Conservation (phyloP, 2,329 filamentous ascomycete species). For the Xylaria sp. region DNA sequence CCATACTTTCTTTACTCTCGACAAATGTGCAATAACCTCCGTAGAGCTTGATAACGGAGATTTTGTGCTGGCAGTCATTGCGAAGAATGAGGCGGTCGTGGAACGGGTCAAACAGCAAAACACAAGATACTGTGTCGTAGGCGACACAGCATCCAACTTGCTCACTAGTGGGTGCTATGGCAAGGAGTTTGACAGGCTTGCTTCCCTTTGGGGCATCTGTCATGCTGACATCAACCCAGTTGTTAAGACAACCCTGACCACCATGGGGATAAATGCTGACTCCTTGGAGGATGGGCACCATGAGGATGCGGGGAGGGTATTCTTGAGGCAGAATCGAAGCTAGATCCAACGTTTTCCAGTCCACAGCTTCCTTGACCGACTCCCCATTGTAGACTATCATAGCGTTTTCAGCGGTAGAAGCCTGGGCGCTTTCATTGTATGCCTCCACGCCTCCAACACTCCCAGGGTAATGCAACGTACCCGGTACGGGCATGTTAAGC, state of each 20-base stretch:
- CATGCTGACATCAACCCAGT: conserved; percentile 11
- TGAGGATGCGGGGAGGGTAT: conserved; percentile 4
- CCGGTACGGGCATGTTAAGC: background rate
- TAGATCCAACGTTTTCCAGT: conserved; percentile 12
- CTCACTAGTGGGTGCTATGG: conserved; percentile 3
- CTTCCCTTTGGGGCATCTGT: background rate
- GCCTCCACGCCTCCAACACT: background rate
- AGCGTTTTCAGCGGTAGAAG: background rate
- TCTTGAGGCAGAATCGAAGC: background rate
- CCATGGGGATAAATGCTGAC: conserved; percentile 7
- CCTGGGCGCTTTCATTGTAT: background rate
- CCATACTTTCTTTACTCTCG: background rate
- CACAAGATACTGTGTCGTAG: background rate
- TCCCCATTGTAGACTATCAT: too few species aligned
- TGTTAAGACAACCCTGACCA: background rate
- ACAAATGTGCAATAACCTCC: background rate
- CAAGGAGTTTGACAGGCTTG: background rate
- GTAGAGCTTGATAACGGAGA: background rate
- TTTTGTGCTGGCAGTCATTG: background rate
- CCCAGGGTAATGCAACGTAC: background rate
- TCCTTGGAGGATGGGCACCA: conserved; percentile 1
- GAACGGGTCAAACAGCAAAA: conserved; percentile 11
- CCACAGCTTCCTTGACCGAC: background rate
- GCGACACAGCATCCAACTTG: conserved; percentile 12
- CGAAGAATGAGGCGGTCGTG: conserved; percentile 6